These are phyloP conservation scores for Aurifilum marmelostoma DNA, from an alignment of 2,329 filamentous ascomycete genomes.

Conservation along the genomic window DNA sequence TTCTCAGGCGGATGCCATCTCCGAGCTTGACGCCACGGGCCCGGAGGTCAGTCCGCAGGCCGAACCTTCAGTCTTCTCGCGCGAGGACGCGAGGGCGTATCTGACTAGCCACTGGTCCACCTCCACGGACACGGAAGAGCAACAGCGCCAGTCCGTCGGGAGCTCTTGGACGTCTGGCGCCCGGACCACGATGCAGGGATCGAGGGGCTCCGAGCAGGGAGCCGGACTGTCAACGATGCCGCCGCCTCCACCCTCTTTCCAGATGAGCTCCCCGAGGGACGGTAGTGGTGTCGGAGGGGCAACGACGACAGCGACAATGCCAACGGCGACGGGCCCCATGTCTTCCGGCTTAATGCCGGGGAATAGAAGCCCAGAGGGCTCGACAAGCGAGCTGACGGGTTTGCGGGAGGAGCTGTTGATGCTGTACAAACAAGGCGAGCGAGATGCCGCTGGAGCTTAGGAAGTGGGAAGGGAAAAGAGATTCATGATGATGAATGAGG, in stretches of 20 bases:
- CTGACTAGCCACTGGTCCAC: conserved; percentile 21
- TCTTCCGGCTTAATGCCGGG: background rate
- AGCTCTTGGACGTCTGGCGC: conserved; percentile 23
- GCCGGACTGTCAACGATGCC: conserved; percentile 12
- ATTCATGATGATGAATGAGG: background rate
- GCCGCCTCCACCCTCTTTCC: background rate
- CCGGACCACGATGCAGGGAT: conserved; percentile 19
- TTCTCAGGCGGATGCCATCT: background rate
- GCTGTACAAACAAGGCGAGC: conserved; percentile 3
- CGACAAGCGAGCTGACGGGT: conserved; percentile 8
- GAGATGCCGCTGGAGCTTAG: background rate
- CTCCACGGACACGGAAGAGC: background rate
- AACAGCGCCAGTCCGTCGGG: conserved; percentile 1
- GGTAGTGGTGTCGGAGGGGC: background rate
- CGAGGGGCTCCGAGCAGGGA: conserved; percentile 1
- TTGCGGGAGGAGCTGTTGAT: conserved; percentile 13
- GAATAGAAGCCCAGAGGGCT: background rate
- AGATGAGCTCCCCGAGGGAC: background rate
- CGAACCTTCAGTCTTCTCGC: background rate
- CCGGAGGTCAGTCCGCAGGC: conserved; percentile 2
- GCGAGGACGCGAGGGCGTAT: conserved; percentile 15
- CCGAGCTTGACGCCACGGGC: background rate
- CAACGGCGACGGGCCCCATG: background rate
- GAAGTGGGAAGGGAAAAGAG: background rate
- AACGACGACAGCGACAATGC: no score